phyloP scores from a whole-genome alignment of 2,329 filamentous ascomycete species.

The Pseudovirgaria hyperparasitica region DNA sequence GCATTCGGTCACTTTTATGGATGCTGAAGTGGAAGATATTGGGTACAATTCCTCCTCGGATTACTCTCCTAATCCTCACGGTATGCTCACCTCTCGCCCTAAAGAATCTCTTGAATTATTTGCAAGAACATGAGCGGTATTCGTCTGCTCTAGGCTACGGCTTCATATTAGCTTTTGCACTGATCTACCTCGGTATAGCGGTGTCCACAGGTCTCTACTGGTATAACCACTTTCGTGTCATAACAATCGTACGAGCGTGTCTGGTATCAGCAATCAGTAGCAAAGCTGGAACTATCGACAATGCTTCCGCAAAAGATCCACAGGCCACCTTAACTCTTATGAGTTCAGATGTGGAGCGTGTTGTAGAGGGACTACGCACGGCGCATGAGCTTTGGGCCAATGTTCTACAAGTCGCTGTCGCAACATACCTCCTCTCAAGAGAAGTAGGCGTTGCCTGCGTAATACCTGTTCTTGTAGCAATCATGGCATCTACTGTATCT shows the following conservation, averaged over 20 bases:
- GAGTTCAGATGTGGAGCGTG: constrained; percentile 18
- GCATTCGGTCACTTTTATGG: neutral
- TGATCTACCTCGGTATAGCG: constrained; percentile 11
- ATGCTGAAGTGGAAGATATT: constrained; percentile 1
- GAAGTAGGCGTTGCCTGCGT: constrained; percentile 13
- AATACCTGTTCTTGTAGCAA: constrained; percentile 11
- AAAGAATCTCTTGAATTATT: constrained; percentile 12
- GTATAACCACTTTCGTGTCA: constrained; percentile 13
- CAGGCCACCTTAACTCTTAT: constrained; percentile 13
- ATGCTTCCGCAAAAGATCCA: constrained; percentile 8
- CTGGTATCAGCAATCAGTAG: constrained; percentile 12
- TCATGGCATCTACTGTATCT: no score
- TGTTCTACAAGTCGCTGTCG: constrained; percentile 8
- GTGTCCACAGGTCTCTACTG: constrained; percentile 10
- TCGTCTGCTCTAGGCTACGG: constrained; percentile 12
- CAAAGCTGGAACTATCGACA: constrained; percentile 11
- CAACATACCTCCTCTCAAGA: constrained; percentile 13
- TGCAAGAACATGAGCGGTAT: constrained; percentile 6
- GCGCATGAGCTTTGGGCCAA: constrained; percentile 15
- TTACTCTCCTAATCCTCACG: constrained; percentile 8
- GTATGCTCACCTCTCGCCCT: constrained; percentile 14
- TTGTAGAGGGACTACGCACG: constrained; percentile 9
- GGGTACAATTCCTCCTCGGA: constrained; percentile 1
- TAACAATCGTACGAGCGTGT: constrained; percentile 12
- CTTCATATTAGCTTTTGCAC: constrained; percentile 14